Conservation (phyloP, 306 rosid species). For the Inga leiocalycina region DNA sequence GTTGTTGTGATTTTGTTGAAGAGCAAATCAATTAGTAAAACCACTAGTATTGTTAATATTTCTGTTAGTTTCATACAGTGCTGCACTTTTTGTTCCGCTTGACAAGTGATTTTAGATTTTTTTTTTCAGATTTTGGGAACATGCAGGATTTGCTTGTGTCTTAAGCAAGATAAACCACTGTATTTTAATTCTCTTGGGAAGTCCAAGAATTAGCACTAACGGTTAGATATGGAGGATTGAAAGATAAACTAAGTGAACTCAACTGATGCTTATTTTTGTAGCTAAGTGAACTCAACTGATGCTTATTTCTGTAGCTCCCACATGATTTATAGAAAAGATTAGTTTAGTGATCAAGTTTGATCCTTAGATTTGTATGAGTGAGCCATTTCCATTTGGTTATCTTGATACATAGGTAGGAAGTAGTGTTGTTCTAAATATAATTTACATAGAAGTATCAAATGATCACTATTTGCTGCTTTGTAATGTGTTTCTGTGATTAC, state of each 20-base stretch:
- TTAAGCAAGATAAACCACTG: conserved; percentile 22
- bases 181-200: background rate
- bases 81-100: background rate
- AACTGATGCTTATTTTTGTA: too few relatives aligned
- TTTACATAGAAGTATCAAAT: background rate
- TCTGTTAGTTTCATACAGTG: background rate
- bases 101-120: conserved; percentile 14
- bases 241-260: background rate
- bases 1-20: conserved; percentile 9
- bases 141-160: conserved; percentile 30
- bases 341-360: conserved; percentile 14
- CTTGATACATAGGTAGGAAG: background rate
- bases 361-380: background rate
- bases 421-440: background rate
- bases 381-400: background rate
- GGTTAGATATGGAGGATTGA: background rate
- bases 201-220: conserved; percentile 21
- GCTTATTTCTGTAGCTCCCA: conserved; percentile 14
- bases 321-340: background rate
- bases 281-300: too few relatives aligned
- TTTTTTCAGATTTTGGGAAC: background rate
- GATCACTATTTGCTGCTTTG: background rate
- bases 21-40: background rate
- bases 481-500: background rate
- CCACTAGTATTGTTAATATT: conserved; percentile 3